A percentile compares a stretch with the other conserved stretches of the same genome.
Evolutionary conservation across 495 filamentous ascomycete genomes (phyloP).

Genomic region (Xylaria bambusicola): DNA sequence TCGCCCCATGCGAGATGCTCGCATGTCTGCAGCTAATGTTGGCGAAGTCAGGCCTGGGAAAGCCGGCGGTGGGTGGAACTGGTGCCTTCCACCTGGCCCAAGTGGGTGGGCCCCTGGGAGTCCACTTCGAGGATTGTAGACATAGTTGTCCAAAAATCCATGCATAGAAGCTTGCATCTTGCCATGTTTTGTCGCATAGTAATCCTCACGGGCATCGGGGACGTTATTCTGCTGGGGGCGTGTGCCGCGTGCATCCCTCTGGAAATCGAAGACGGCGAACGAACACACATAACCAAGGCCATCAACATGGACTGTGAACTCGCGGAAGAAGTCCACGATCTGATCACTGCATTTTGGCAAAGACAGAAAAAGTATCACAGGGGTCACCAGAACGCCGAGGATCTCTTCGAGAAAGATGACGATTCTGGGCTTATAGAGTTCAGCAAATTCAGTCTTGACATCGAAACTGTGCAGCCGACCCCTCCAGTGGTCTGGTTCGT

Average conservation of each 20-base stretch:
- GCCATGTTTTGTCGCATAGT: constrained; percentile 90
- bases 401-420: constrained; percentile 92
- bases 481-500: constrained; percentile 84
- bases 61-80: constrained; percentile 77
- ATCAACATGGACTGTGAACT: constrained; percentile 96
- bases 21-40: constrained; percentile 57
- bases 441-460: constrained; percentile 77
- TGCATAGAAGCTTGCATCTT: constrained; percentile 97
- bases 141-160: constrained; percentile 90
- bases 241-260: constrained; percentile 69
- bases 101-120: constrained; percentile 47
- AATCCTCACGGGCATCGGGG: constrained; percentile 78
- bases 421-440: constrained; percentile 84
- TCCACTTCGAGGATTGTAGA: constrained; percentile 60
- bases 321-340: constrained; percentile 95
- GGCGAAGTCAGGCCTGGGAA: constrained; percentile 73
- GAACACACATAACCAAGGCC: constrained; percentile 94
- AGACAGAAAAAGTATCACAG: constrained; percentile 84
- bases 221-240: constrained; percentile 36
- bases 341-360: constrained; percentile 88
- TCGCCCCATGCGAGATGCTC: constrained; percentile 50
- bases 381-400: constrained; percentile 86
- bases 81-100: constrained; percentile 51
- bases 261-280: constrained; percentile 97
- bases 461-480: constrained; percentile 87